Conservation (phyloP, 495 filamentous ascomycete species). For the Penicillium desertorum region DNA sequence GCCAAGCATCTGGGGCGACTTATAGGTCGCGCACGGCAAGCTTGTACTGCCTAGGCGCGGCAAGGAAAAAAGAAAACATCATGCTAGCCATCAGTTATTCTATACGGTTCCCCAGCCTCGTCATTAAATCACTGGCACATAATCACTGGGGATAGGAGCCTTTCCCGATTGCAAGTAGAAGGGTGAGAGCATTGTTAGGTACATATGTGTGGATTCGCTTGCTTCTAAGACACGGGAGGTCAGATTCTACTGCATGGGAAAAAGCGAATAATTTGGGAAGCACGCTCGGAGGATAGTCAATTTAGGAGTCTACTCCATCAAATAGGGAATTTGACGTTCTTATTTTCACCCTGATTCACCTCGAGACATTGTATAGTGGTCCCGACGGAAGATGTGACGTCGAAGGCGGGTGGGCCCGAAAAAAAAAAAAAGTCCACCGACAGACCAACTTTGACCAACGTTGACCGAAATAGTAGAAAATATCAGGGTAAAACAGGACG, state of each 20-base stretch:
- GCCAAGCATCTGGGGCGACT: background rate
- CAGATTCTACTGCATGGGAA: no score
- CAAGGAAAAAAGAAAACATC: background rate
- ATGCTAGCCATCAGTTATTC: background rate
- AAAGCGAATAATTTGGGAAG: no score
- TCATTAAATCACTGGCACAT: no score
- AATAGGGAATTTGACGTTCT: background rate
- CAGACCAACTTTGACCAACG: background rate
- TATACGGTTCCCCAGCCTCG: background rate
- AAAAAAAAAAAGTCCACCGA: background rate
- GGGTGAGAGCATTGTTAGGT: background rate
- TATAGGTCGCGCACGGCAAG: background rate
- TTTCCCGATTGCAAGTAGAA: background rate
- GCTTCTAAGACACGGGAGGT: background rate
- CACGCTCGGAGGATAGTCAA: background rate
- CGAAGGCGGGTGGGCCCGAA: background rate
- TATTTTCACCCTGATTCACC: background rate
- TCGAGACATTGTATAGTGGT: background rate
- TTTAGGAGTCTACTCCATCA: background rate
- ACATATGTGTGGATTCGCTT: background rate
- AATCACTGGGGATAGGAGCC: background rate
- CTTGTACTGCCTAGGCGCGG: no score
- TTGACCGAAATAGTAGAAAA: no score
- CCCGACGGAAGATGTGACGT: background rate
- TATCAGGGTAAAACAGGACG: no score